These are phyloP conservation scores for Lipomyces spencermartinsiae DNA, from an alignment of 805 yeast species.

Conservation along the genomic window DNA sequence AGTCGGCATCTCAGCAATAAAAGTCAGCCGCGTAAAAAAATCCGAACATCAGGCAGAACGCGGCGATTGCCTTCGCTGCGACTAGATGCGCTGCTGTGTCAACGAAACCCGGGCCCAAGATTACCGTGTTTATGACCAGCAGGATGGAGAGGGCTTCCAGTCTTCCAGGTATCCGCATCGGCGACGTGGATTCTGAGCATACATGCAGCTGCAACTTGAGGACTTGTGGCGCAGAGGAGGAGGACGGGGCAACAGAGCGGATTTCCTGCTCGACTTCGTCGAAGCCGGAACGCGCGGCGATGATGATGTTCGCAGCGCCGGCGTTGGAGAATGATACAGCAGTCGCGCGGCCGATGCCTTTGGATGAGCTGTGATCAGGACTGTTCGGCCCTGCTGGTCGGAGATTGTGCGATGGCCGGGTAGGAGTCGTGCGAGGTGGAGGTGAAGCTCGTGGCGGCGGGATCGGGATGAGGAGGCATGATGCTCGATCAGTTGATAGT, in stretches of 20 bases:
- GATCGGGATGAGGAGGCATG: neutral
- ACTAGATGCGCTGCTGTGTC: too few relatives aligned
- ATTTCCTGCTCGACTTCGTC: neutral
- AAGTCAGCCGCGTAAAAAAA: too few relatives aligned
- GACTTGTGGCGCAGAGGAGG: neutral
- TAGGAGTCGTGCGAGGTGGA: conserved; percentile 9
- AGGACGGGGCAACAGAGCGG: neutral
- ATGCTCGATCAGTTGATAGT: neutral
- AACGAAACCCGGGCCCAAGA: too few relatives aligned
- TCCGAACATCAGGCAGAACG: too few relatives aligned
- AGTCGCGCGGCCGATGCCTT: conserved; percentile 18
- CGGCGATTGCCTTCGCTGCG: too few relatives aligned
- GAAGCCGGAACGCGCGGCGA: neutral
- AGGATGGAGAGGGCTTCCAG: too few relatives aligned
- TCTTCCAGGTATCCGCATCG: too few relatives aligned
- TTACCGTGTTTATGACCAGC: too few relatives aligned
- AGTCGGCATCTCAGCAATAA: too few relatives aligned
- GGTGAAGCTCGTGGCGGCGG: conserved; percentile 1
- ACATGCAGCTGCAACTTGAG: neutral
- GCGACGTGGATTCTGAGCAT: neutral
- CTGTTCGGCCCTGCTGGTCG: neutral
- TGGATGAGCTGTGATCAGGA: conserved; percentile 19
- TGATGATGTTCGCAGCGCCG: conserved; percentile 10
- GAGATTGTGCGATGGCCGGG: conserved; percentile 6
- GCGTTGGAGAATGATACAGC: conserved; percentile 15